Percentiles rank a stretch among this genome's conserved stretches.
phyloP scores from a whole-genome alignment of 192 early-diverging fungal species.

The Rhizophagus sp. region DNA sequence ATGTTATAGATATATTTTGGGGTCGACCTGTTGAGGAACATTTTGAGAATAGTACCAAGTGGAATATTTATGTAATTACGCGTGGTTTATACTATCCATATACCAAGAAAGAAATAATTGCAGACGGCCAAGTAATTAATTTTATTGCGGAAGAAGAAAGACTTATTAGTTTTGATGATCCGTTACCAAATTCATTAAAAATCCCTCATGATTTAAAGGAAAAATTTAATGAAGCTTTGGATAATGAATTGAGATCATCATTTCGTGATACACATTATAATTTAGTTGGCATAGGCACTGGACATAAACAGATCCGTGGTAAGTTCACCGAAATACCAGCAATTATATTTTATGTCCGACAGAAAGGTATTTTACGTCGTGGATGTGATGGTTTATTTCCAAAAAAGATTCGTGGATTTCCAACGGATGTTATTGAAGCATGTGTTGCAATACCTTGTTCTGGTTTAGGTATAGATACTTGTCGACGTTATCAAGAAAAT shows the following conservation, averaged over 20 bases:
- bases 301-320: neutral
- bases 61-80: neutral
- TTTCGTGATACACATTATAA: slow-evolving; percentile 12
- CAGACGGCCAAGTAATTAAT: neutral
- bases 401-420: neutral
- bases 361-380: neutral
- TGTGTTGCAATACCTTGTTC: neutral
- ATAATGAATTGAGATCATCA: slow-evolving; percentile 8
- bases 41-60: too few species aligned
- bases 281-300: neutral
- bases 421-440: slow-evolving; percentile 7
- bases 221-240: slow-evolving; percentile 1
- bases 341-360: neutral
- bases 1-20: slow-evolving; percentile 24
- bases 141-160: slow-evolving; percentile 6
- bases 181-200: neutral
- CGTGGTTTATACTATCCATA: neutral
- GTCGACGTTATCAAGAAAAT: neutral
- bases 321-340: neutral
- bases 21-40: neutral
- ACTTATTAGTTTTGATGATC: neutral
- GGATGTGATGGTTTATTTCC: slow-evolving; percentile 4
- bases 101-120: neutral
- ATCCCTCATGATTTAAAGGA: neutral
- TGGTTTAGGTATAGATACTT: neutral